These are phyloP conservation scores for Coccomyxa subellipsoidea DNA, from an alignment of 163 green algal genomes.

Conservation along the genomic window DNA sequence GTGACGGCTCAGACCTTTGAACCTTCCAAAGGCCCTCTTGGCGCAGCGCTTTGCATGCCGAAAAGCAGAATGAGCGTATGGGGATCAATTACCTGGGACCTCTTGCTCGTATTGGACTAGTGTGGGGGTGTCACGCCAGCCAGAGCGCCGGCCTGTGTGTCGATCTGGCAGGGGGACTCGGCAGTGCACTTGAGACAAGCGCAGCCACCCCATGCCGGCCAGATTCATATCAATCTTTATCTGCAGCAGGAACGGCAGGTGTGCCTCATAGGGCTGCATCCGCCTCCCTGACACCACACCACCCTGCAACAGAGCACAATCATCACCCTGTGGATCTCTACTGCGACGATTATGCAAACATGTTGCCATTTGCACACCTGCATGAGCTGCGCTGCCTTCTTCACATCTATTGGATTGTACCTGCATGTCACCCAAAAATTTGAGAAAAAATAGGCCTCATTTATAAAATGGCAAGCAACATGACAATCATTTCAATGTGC, in stretches of 20 bases:
- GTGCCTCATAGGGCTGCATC: constrained; percentile 87
- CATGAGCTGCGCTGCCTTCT: constrained; percentile 35
- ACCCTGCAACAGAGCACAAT: constrained; percentile 26
- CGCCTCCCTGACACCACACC: constrained; percentile 67
- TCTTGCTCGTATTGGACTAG: neutral
- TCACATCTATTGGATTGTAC: constrained; percentile 58
- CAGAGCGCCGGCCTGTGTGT: neutral
- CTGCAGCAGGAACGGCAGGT: constrained; percentile 94
- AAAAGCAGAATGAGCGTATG: neutral
- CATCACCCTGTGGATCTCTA: neutral
- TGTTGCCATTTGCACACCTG: constrained; percentile 25
- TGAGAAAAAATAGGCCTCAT: too few species aligned
- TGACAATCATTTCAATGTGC: too few species aligned
- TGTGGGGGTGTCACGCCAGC: constrained; percentile 8
- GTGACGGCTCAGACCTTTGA: neutral
- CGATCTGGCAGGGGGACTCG: neutral
- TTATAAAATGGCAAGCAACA: too few species aligned
- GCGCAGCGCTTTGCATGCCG: too few species aligned
- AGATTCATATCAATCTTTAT: constrained; percentile 97
- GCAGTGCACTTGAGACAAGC: constrained; percentile 41
- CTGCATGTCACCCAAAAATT: too few species aligned
- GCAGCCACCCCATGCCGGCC: constrained; percentile 82
- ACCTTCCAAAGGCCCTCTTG: neutral
- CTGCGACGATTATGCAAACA: too few species aligned
- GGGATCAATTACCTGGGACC: neutral